Percentiles rank a stretch among this genome's conserved stretches.
phyloP scores from a whole-genome alignment of 768 basidiomycete genomes.

The Lentinula lateritia region DNA sequence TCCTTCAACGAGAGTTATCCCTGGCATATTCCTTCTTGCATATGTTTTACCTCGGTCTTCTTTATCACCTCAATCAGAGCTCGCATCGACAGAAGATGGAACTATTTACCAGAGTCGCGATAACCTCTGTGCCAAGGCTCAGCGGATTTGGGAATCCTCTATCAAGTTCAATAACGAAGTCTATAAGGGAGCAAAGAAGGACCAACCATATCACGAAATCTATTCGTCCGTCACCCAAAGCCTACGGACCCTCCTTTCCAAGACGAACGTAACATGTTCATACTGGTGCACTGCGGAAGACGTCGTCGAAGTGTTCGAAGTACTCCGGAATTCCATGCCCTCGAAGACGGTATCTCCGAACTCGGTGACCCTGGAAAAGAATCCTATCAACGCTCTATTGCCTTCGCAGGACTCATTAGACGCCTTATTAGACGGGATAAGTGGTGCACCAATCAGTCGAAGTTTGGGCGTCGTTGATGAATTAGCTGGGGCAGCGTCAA shows the following conservation, averaged over 20 bases:
- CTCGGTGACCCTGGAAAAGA: neutral
- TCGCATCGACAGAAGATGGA: neutral
- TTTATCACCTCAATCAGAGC: neutral
- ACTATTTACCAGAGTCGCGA: neutral
- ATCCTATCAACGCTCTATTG: slow-evolving; percentile 18
- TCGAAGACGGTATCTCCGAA: neutral
- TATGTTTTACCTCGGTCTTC: neutral
- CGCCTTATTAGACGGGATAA: slow-evolving; percentile 25
- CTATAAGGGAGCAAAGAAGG: neutral
- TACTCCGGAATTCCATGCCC: neutral
- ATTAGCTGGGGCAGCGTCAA: slow-evolving; percentile 45
- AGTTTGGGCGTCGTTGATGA: slow-evolving; percentile 47
- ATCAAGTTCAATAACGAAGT: neutral
- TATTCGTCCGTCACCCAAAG: neutral
- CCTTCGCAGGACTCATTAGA: slow-evolving; percentile 29
- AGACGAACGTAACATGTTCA: neutral
- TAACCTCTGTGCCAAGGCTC: neutral
- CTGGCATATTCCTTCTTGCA: neutral
- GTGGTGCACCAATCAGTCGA: slow-evolving; percentile 25
- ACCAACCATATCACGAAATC: neutral
- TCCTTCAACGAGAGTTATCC: neutral
- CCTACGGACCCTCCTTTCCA: neutral
- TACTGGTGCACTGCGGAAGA: neutral
- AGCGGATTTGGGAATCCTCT: neutral
- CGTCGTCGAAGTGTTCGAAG: neutral